Base-by-base conservation (phyloP, 2,329 filamentous ascomycete species). In the Aspergillus persii region DNA sequence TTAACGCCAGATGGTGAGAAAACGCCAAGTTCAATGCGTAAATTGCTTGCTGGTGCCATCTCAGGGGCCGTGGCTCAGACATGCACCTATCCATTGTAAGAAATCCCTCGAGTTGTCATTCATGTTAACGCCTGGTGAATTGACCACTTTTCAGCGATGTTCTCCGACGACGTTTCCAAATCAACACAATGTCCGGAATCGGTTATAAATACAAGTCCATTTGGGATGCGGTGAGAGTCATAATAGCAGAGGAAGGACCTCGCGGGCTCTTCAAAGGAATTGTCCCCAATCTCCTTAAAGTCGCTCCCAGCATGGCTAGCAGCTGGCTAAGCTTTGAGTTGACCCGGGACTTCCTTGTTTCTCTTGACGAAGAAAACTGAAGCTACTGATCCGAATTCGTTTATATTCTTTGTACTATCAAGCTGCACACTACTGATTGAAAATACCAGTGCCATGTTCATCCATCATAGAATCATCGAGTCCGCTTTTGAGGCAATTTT, bases 101-200 rank as follows among this genome's bases (percentile, higher is more conserved):
- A 59, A 36, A 49, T 50, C 4, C 51, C 15, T 50, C 12, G 18
- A 39, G 29, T 29, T 39, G 9, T 23, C 30, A 23, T n/a, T 50
- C 12, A 11, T 29, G 4, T 6, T 31, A 5, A n/a, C 8, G 44
- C 49, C n/a, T 27, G 3, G 39, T 33, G 57, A 46, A 51, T 54
- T 67, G 51, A 66, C 59, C 2, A 46, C 18, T 8, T 31, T 51
- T 31, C 61, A 95, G 91, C 73, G 93, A 96, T 73, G 94, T 99
- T 2, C 83, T 99, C 56, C 90, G 95, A 33, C 88, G 95, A 61
- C 86, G 95, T 53, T 99, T 99, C 75, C 95, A 99, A 74, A 95
- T 99, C 79, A 99, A 99, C 78, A 97, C 95, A 56, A 99, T 99
- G 95, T 92, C 90, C 51, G 95, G 95, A 54, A 94, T 99, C 88